Percentiles rank a stretch among this genome's conserved stretches.
These are phyloP conservation scores for Colletotrichum abscissum DNA, from an alignment of 2,329 filamentous ascomycete species.

Conservation along the genomic window DNA sequence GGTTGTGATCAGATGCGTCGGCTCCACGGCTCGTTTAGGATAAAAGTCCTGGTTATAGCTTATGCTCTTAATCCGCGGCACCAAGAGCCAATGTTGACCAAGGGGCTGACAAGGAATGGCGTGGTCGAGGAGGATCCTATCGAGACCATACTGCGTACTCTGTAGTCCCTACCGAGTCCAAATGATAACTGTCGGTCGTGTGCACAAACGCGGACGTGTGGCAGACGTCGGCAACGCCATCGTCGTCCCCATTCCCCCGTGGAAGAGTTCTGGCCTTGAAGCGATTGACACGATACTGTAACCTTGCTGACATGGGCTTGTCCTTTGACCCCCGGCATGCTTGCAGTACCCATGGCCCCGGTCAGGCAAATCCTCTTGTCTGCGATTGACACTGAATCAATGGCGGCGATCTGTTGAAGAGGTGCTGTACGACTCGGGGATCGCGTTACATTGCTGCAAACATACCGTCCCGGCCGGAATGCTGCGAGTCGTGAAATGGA, in stretches of 20 bases:
- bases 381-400: background rate
- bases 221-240: constrained; percentile 20
- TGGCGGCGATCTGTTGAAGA: background rate
- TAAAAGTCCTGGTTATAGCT: constrained; percentile 20
- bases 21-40: constrained; percentile 30
- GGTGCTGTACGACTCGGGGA: constrained; percentile 20
- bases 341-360: background rate
- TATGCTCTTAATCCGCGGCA: constrained; percentile 16
- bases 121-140: constrained; percentile 11
- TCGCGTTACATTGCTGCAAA: constrained; percentile 27
- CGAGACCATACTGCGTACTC: background rate
- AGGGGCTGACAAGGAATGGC: constrained; percentile 11
- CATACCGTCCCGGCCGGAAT: constrained; percentile 2
- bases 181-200: constrained; percentile 1
- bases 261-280: constrained; percentile 2
- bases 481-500: constrained; percentile 18
- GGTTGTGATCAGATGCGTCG: constrained; percentile 32
- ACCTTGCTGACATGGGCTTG: constrained; percentile 1
- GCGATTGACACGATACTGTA: constrained; percentile 1
- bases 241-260: constrained; percentile 2
- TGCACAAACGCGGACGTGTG: constrained; percentile 11
- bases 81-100: background rate
- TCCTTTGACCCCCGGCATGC: background rate
- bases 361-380: background rate
- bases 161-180: background rate